Evolutionary conservation across 2,329 filamentous ascomycete species (phyloP).

Genomic region (Colletotrichum spinosum): DNA sequence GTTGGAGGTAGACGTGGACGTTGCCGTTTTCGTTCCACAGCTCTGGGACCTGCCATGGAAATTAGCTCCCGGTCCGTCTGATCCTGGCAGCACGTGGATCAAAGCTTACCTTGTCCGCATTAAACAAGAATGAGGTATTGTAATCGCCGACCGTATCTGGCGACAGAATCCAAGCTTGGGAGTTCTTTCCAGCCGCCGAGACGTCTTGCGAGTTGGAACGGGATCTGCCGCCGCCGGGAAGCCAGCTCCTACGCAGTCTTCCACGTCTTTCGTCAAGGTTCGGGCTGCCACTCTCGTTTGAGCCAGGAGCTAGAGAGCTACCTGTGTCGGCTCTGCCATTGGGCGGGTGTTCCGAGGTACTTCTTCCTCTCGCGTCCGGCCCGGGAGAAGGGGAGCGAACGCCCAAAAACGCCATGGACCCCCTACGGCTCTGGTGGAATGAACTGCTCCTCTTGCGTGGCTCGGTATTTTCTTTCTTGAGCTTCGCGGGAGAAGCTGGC

Average conservation of each 20-base stretch:
- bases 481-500: constrained; percentile 38
- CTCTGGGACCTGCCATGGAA: constrained; percentile 66
- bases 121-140: constrained; percentile 62
- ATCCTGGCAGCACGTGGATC: constrained; percentile 25
- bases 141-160: constrained; percentile 67
- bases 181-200: constrained; percentile 35
- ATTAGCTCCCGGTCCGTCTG: constrained; percentile 31
- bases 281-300: constrained; percentile 58
- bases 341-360: constrained; percentile 61
- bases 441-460: constrained; percentile 49
- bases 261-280: constrained; percentile 51
- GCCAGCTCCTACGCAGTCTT: constrained; percentile 65
- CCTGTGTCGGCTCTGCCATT: constrained; percentile 38
- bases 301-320: constrained; percentile 42
- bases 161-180: constrained; percentile 66
- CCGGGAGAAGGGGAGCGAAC: constrained; percentile 48
- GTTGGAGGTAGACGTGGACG: constrained; percentile 68
- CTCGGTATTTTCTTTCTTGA: constrained; percentile 47
- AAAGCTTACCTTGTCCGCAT: constrained; percentile 65
- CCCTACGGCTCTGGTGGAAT: constrained; percentile 41
- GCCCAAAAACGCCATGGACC: constrained; percentile 40
- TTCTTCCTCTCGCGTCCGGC: constrained; percentile 55
- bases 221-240: constrained; percentile 60
- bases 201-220: constrained; percentile 61
- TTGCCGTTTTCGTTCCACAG: constrained; percentile 72